A percentile compares a stretch with the other conserved stretches of the same genome.
These are phyloP conservation scores for Syncephalastrum monosporum DNA, from an alignment of 371 early-diverging fungal species.

Conservation along the genomic window DNA sequence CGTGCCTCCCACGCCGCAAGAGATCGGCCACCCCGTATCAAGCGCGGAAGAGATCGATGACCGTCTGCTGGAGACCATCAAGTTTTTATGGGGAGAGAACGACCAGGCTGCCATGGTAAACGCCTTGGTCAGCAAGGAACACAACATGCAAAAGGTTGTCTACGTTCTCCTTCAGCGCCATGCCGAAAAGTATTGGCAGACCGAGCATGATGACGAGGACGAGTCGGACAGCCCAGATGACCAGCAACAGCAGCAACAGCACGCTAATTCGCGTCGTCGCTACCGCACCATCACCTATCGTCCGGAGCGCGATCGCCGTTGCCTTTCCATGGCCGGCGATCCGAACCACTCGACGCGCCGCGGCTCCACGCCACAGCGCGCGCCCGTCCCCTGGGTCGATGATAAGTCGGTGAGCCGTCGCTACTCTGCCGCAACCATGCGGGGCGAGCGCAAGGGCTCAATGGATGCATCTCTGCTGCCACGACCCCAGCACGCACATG, in stretches of 20 bases:
- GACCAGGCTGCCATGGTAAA: slow-evolving; percentile 33
- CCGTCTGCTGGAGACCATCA: slow-evolving; percentile 36
- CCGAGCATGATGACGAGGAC: slow-evolving; percentile 41
- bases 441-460: neutral
- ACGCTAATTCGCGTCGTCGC: slow-evolving; percentile 25
- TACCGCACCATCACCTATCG: slow-evolving; percentile 32
- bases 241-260: neutral
- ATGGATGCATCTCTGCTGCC: neutral
- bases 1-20: slow-evolving; percentile 29
- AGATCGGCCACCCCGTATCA: slow-evolving; percentile 30
- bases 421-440: slow-evolving; percentile 16
- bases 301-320: slow-evolving; percentile 33
- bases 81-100: slow-evolving; percentile 42
- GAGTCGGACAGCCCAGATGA: slow-evolving; percentile 21
- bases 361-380: neutral
- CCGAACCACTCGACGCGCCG: slow-evolving; percentile 4
- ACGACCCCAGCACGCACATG: too few relatives aligned
- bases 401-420: slow-evolving; percentile 15
- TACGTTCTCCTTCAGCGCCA: slow-evolving; percentile 50
- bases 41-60: slow-evolving; percentile 34
- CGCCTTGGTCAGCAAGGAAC: slow-evolving; percentile 45
- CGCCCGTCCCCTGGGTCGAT: slow-evolving; percentile 17
- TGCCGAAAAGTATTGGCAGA: slow-evolving; percentile 49
- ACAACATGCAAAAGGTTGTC: slow-evolving; percentile 55
- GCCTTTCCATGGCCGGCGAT: slow-evolving; percentile 36